Evolutionary conservation across 805 yeast species (phyloP), one percentile per base, ranked within the genome.

Genomic region (Suhomyces emberorum): DNA sequence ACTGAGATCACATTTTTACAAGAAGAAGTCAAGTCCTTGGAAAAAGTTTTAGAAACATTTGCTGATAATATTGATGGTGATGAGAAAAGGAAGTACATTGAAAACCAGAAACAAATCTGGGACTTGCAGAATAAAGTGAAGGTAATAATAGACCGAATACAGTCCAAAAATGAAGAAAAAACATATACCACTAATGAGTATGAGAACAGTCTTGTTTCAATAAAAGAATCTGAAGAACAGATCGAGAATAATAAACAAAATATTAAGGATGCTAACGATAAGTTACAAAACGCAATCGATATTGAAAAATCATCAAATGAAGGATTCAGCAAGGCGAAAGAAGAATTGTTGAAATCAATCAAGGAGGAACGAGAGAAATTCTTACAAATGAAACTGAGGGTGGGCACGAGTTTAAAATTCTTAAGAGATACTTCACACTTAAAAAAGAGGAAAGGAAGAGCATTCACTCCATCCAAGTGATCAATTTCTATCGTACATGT

Each of bases 141-240:
- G 21, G 67, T 58, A 19, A 57, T 70, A 30, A 57, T 70, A n/a
- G 57, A 63, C 10, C 70, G 69, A 42, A 49, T 72, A 2, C 70
- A 69, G 17, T 66, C 79, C 4, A 68, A 70, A 28, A 55, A 57
- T 2, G 77, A 76, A 23, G 95, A 88, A 48, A 72, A 69, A 30
- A 74, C 65, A 33, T 88, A 84, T 56, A 82, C 81, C 77, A 49
- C 57, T 7, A 66, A 64, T 20, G 91, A 85, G 52, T 70, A 77
- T 20, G 59, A 57, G 14, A 72, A 78, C 34, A 83, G 88, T 0
- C 47, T 55, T 8, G 59, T 57, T 7, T 72, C 88, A 0, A 66
- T 73, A 0, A 44, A 45, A 9, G 82, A 76, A 12, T 70, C 80
- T 0, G 51, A 61, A 15, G 37, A 39, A 0, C 62, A 63, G 35